Percentiles rank a stretch among this genome's conserved stretches.
phyloP scores from a whole-genome alignment of 1,284 basidiomycete genomes.

The Heterobasidion irregulare region DNA sequence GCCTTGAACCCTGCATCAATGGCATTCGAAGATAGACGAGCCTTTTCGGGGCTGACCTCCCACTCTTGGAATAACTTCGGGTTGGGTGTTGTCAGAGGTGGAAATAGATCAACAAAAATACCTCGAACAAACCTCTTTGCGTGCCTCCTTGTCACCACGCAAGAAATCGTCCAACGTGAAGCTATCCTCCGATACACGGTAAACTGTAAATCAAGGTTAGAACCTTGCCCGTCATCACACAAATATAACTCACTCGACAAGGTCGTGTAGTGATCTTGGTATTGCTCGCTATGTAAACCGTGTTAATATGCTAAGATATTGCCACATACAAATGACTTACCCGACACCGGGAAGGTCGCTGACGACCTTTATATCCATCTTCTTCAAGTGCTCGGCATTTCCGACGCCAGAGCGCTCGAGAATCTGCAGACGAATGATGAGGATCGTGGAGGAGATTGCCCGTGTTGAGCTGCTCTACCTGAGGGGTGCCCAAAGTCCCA shows the following conservation, averaged over 20 bases:
- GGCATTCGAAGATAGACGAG: conserved; percentile 55
- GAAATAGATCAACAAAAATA: background rate
- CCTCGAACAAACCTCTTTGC: conserved; percentile 34
- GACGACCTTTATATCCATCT: conserved; percentile 51
- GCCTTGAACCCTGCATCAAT: conserved; percentile 73
- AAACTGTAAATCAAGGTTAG: conserved; percentile 34
- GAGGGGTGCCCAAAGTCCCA: conserved; percentile 62
- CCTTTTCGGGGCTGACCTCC: conserved; percentile 64
- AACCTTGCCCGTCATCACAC: background rate
- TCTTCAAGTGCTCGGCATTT: conserved; percentile 40
- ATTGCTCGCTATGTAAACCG: conserved; percentile 42
- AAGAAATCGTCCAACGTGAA: conserved; percentile 61
- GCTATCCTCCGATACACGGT: conserved; percentile 58
- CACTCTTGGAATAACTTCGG: conserved; percentile 52
- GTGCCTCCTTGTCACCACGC: conserved; percentile 52
- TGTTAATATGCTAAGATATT: background rate
- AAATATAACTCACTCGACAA: conserved; percentile 37
- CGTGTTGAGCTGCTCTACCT: conserved; percentile 14
- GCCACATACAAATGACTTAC: conserved; percentile 25
- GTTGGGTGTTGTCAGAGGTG: background rate
- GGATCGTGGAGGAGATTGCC: background rate
- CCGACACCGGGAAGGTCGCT: conserved; percentile 67
- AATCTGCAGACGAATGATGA: conserved; percentile 29
- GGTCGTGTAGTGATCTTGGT: conserved; percentile 70
- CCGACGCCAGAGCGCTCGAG: conserved; percentile 67